phyloP scores from a whole-genome alignment of 352 stramenopile genomes.

The Pythium vanterpoolii region DNA sequence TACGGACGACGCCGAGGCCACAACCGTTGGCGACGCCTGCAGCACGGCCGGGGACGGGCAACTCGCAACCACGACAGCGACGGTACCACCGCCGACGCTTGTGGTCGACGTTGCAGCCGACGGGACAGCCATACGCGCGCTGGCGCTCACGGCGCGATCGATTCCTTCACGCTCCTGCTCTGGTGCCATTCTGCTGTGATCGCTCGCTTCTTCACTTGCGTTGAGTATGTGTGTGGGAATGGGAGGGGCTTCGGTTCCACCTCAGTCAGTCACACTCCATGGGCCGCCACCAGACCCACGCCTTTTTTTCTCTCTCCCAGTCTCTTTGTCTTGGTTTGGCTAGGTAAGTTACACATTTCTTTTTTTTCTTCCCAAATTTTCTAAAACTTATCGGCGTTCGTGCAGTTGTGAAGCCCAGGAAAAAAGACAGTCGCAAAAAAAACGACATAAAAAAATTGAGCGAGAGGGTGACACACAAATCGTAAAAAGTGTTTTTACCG shows the following conservation, averaged over 20 bases:
- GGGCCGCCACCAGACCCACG: conserved; percentile 13
- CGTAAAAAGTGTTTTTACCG: conserved; percentile 10
- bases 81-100: conserved; percentile 7
- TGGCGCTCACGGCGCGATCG: conserved; percentile 13
- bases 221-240: conserved; percentile 19
- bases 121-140: conserved; percentile 4
- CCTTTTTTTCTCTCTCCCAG: conserved; percentile 20
- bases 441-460: conserved; percentile 5
- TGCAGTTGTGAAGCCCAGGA: background rate
- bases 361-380: conserved; percentile 8
- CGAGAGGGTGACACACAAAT: background rate
- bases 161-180: conserved; percentile 20
- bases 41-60: conserved; percentile 13
- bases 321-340: conserved; percentile 14
- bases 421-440: background rate
- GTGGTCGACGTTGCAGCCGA: conserved; percentile 5
- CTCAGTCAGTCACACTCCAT: conserved; percentile 10
- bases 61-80: conserved; percentile 19
- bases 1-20: conserved; percentile 18
- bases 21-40: conserved; percentile 20
- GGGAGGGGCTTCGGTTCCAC: background rate
- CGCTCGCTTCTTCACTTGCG: conserved; percentile 2
- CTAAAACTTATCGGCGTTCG: background rate
- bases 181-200: conserved; percentile 11
- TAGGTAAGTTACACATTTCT: conserved; percentile 7